These are phyloP conservation scores for Lablab purpureus DNA, from an alignment of 306 rosid species.

Conservation along the genomic window DNA sequence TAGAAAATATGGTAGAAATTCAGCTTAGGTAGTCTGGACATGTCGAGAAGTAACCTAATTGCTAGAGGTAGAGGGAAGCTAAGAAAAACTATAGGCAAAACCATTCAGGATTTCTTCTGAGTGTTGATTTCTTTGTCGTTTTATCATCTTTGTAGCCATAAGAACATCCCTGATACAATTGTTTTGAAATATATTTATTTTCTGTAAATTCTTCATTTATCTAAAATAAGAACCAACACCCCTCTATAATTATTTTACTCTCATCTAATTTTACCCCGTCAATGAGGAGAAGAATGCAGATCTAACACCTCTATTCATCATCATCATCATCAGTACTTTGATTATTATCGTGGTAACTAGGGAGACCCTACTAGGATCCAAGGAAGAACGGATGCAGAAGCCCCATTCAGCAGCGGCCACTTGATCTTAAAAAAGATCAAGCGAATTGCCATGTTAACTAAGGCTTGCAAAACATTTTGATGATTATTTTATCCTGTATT, in stretches of 20 bases:
- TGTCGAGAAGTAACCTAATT: background rate
- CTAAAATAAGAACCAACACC: background rate
- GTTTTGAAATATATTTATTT: background rate
- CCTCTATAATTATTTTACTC: background rate
- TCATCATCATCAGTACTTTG: background rate
- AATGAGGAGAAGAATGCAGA: background rate
- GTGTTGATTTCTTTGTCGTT: background rate
- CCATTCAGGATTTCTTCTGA: background rate
- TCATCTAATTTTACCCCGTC: background rate
- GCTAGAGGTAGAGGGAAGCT: background rate
- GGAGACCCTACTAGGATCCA: background rate
- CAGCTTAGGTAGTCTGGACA: background rate
- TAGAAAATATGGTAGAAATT: no score
- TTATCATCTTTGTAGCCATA: background rate
- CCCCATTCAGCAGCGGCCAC: background rate
- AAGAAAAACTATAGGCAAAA: no score
- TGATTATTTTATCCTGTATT: background rate
- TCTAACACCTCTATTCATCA: background rate
- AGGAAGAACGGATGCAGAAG: background rate
- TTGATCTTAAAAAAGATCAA: background rate
- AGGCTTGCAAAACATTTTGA: background rate
- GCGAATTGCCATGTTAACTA: background rate
- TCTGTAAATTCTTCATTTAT: background rate
- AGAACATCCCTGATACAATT: background rate
- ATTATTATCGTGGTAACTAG: background rate